Evolutionary conservation across 2,329 filamentous ascomycete genomes (phyloP), one percentile per base, ranked within the genome.

Genomic region (Chaetomium globosum): DNA sequence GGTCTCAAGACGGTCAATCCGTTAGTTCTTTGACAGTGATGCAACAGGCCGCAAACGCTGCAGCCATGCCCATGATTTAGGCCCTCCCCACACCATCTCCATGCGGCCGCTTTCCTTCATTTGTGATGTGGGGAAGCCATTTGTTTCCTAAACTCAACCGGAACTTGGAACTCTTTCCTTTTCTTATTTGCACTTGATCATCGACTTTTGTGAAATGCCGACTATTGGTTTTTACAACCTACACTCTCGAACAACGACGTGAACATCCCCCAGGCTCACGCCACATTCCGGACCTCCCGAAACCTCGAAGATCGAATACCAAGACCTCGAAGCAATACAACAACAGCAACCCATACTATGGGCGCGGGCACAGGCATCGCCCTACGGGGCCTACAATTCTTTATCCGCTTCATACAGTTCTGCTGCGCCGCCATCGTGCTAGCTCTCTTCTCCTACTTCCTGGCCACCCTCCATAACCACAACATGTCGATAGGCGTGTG

Each of bases 381-480:
- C 71, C 85, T 96, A 72, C 92, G 91, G 73, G 78, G 84, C 66
- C 65, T 85, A 55, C 89, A 92, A 73, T 89, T 89, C 75, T 82
- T 89, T 75, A 80, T 96, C 73, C 91, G 94, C 71, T 79, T 84
- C 69, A 78, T 97, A 64, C 86, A 92, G 73, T 89, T 96, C 77
- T 82, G 85, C 74, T 91, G 87, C 76, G 83, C 89, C 9, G 87
- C 83, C 65, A 83, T 96, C 70, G 85, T 94, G 67, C 85, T 97
- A 67, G 89, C 85, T 70, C 85, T 95, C 73, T 93, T 89, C 82
- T 89, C 88, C 58, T 97, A 96, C 82, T 96, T 93, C 82, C 86
- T 97, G 58, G 87, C 89, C 9, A 84, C 89, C 9, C 85, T 93
- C 16, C 76, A 84, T 67, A 85, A 89, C 73, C 86, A 92, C 77